Percentiles rank a stretch among this genome's conserved stretches.
Conservation (phyloP, 805 yeast genomes). For the Metschnikowia shivogae region DNA sequence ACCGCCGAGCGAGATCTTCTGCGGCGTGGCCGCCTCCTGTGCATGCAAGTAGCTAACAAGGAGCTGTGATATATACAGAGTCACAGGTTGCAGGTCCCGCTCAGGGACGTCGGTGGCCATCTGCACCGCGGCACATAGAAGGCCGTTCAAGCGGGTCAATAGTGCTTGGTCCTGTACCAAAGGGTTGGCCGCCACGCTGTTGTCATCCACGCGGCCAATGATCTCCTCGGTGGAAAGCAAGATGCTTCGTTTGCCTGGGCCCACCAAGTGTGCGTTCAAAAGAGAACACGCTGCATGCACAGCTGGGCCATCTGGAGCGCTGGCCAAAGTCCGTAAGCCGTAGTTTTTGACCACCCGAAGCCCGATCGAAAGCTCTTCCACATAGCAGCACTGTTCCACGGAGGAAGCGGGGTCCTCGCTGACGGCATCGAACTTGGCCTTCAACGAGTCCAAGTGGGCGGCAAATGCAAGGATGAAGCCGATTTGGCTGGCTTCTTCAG, state of each 20-base stretch:
- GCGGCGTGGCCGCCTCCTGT: conserved; percentile 6
- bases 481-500: conserved; percentile 11
- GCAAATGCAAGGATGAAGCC: conserved; percentile 26
- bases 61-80: conserved; percentile 5
- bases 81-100: background rate
- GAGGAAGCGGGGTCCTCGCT: conserved; percentile 13
- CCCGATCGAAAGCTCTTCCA: conserved; percentile 20
- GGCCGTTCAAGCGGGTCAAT: conserved; percentile 14
- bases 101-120: background rate
- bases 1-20: conserved; percentile 8
- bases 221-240: conserved; percentile 16
- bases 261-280: conserved; percentile 20
- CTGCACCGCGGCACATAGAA: conserved; percentile 15
- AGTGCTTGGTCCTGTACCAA: conserved; percentile 16
- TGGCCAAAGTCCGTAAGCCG: conserved; percentile 11
- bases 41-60: conserved; percentile 6
- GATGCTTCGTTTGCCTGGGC: conserved; percentile 14
- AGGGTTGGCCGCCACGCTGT: conserved; percentile 3
- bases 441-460: conserved; percentile 20
- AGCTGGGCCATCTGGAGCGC: conserved; percentile 13
- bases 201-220: conserved; percentile 15
- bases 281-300: conserved; percentile 7
- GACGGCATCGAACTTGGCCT: conserved; percentile 2
- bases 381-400: conserved; percentile 18
- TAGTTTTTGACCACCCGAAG: conserved; percentile 13